A percentile compares a stretch with the other conserved stretches of the same genome.
Evolutionary conservation across 192 early-diverging fungal genomes (phyloP).

Genomic region (Linnemannia hyalina): DNA sequence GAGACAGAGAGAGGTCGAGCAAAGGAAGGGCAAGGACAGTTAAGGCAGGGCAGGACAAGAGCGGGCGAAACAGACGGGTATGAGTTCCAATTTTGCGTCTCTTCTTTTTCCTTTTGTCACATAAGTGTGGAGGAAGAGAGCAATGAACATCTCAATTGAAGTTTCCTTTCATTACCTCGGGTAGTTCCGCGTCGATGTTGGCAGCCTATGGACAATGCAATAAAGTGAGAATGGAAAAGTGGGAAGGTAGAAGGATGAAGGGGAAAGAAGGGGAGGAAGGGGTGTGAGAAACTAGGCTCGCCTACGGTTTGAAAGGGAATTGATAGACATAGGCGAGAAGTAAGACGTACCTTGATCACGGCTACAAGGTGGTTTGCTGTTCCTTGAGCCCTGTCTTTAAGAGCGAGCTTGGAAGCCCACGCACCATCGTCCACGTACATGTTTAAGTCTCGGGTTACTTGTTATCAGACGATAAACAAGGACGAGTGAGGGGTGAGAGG

Average conservation of each 20-base stretch:
- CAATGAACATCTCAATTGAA: not conserved
- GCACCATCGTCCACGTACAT: slow-evolving; percentile 54
- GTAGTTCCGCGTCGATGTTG: slow-evolving; percentile 11
- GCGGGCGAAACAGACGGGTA: not conserved
- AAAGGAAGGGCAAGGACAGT: no score
- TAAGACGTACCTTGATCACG: slow-evolving; percentile 34
- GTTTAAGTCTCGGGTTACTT: not conserved
- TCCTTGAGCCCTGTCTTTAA: slow-evolving; percentile 48
- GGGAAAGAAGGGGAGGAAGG: not conserved
- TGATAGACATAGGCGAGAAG: not conserved
- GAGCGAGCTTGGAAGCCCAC: slow-evolving; percentile 38
- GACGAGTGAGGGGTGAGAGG: not conserved
- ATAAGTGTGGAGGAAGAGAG: not conserved
- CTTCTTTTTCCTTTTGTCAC: not conserved
- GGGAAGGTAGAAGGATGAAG: not conserved
- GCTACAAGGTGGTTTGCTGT: slow-evolving; percentile 34
- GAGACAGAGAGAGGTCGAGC: not conserved
- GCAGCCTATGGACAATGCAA: slow-evolving; percentile 11
- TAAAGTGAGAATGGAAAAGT: not conserved
- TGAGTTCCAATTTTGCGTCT: not conserved
- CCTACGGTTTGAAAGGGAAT: not conserved
- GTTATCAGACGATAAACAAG: not conserved
- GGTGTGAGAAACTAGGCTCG: not conserved
- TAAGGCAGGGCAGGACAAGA: not conserved
- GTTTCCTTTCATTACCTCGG: slow-evolving; percentile 5